Conservation (phyloP, 169 alveolate species). For the Plasmodium blacklocki region DNA sequence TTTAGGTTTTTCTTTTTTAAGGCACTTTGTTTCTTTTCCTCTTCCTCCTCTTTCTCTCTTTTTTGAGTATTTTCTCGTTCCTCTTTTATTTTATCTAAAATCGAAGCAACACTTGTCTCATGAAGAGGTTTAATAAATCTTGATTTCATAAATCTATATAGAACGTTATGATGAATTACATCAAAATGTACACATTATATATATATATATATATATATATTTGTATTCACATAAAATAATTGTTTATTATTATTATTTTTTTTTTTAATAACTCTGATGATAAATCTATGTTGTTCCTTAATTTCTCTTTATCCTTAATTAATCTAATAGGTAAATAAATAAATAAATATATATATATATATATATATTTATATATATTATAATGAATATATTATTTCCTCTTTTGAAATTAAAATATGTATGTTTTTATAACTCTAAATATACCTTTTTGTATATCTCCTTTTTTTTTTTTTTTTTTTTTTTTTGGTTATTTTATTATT, state of each 20-base stretch:
- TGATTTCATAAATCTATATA: conserved; percentile 51
- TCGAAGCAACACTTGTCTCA: conserved; percentile 12
- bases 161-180: neutral
- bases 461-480: neutral
- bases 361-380: neutral
- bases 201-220: neutral
- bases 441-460: neutral
- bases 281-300: conserved; percentile 48
- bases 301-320: conserved; percentile 62
- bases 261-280: conserved; percentile 64
- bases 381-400: neutral
- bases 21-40: neutral
- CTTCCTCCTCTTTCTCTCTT: conserved; percentile 35
- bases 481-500: neutral
- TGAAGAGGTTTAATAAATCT: conserved; percentile 44
- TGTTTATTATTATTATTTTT: too few species aligned
- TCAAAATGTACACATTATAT: neutral
- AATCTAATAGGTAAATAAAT: conserved; percentile 18
- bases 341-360: neutral
- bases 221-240: neutral
- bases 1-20: conserved; percentile 30
- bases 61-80: conserved; percentile 38
- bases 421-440: neutral
- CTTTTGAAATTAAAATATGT: conserved; percentile 5
- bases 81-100: conserved; percentile 56